A percentile compares a stretch with the other conserved stretches of the same genome.
Evolutionary conservation across 495 filamentous ascomycete genomes (phyloP).

Genomic region (Podospora fimiseda): DNA sequence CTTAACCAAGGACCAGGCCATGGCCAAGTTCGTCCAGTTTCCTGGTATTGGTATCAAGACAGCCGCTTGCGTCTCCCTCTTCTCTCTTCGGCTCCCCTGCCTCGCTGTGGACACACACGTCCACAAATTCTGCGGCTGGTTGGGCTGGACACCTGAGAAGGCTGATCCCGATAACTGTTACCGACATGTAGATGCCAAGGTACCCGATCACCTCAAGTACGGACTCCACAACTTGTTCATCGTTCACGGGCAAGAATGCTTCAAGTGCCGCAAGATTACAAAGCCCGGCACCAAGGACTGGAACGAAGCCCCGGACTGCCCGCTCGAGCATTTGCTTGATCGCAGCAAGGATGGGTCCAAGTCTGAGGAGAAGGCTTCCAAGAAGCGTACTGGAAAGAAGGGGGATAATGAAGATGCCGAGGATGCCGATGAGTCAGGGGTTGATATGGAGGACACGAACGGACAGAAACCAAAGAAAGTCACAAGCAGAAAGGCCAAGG

Average conservation of each 20-base stretch:
- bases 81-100: constrained; percentile 68
- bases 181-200: constrained; percentile 69
- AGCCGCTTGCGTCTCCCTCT: constrained; percentile 75
- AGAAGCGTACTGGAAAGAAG: no score
- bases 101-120: constrained; percentile 88
- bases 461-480: no score
- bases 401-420: no score
- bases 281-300: constrained; percentile 41
- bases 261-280: constrained; percentile 62
- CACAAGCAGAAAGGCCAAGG: no score
- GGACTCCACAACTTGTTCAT: constrained; percentile 83
- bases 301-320: constrained; percentile 32
- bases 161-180: constrained; percentile 66
- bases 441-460: no score
- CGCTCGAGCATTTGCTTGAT: constrained; percentile 42
- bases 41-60: constrained; percentile 91
- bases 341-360: constrained; percentile 20
- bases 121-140: constrained; percentile 72
- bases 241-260: constrained; percentile 74
- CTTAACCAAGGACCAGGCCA: constrained; percentile 59
- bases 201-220: constrained; percentile 86
- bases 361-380: no score
- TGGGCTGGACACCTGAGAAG: constrained; percentile 69
- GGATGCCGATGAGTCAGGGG: no score
- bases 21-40: constrained; percentile 66